Evolutionary conservation across 176 grass and related monocot genomes (phyloP), one percentile per base, ranked within the genome.

Genomic region (Tillandsia leiboldiana): DNA sequence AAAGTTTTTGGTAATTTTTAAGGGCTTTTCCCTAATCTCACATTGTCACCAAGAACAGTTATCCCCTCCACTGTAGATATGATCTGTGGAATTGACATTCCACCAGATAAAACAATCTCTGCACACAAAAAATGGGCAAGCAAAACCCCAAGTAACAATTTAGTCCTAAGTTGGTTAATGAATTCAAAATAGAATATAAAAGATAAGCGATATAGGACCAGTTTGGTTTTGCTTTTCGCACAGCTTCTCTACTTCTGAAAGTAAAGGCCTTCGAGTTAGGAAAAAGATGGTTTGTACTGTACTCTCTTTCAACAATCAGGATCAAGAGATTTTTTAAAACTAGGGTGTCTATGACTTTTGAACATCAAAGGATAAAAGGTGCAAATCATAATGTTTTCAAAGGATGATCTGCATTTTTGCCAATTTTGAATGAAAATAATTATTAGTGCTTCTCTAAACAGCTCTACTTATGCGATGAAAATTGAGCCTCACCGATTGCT

Each of bases 51-150:
- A 24, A 69, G 67, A 51, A 68, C 51, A 23, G 73, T 13, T 1
- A 61, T 51, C 10, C 79, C 77, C 11, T 90, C 82, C 74, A 85
- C 53, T 0, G 79, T 77, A 11, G 82, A 85, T 50, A 90, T 81
- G 4, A 90, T 77, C 61, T 78, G 82, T 0, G 82, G 82, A 51
- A 87, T 73, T 8, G 79, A 79, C 91, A 96, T 96, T 67, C 82
- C 91, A 26, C 91, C 91, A 1, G 91, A 96, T 52, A 96, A 73
- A 51, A 96, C 51, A 66, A 96, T 83, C 65, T 90, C 84, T 91
- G 71, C 71, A 79, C 8, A 66, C 67, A 20, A 54, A 53, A 52
- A 50, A 67, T 8, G 24, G 22, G 22, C 14, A 50, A 13, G 11
- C 15, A 17, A 48, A 14, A 5, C 15, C 59, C 24, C 10, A 9